A percentile compares a stretch with the other conserved stretches of the same genome.
phyloP scores from a whole-genome alignment of 345 rosid species.

The Odontarrhena argentea region DNA sequence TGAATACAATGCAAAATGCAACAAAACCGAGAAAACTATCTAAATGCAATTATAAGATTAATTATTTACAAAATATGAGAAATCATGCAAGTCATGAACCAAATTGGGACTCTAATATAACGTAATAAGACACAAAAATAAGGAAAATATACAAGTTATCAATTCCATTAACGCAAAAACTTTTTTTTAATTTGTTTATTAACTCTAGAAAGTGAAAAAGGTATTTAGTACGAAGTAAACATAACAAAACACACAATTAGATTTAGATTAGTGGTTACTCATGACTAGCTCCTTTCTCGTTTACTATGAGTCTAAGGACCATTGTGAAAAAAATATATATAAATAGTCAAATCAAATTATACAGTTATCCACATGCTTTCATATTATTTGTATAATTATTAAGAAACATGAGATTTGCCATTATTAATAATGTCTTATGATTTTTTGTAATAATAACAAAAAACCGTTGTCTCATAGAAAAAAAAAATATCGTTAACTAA shows the following conservation, averaged over 20 bases:
- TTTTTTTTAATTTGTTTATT: neutral
- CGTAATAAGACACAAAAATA: too few relatives aligned
- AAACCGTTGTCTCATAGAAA: neutral
- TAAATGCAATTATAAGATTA: too few relatives aligned
- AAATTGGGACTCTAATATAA: too few relatives aligned
- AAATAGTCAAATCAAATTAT: neutral
- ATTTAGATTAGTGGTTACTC: neutral
- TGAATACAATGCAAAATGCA: too few relatives aligned
- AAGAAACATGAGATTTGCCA: neutral
- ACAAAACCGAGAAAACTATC: too few relatives aligned
- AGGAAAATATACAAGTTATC: too few relatives aligned
- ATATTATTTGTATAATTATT: too few relatives aligned
- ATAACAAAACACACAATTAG: neutral
- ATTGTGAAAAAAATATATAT: neutral
- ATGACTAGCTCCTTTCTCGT: too few relatives aligned
- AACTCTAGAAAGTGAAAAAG: slow-evolving; percentile 2
- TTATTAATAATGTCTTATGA: neutral
- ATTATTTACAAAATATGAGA: too few relatives aligned
- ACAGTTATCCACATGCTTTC: too few relatives aligned
- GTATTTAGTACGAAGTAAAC: slow-evolving; percentile 13
- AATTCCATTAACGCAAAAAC: slow-evolving; percentile 8
- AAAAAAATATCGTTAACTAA: neutral
- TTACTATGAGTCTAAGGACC: neutral
- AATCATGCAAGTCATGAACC: too few relatives aligned
- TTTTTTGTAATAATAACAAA: too few relatives aligned